These are phyloP conservation scores for Coniophora puteana DNA, from an alignment of 1,284 basidiomycete species.

Conservation along the genomic window DNA sequence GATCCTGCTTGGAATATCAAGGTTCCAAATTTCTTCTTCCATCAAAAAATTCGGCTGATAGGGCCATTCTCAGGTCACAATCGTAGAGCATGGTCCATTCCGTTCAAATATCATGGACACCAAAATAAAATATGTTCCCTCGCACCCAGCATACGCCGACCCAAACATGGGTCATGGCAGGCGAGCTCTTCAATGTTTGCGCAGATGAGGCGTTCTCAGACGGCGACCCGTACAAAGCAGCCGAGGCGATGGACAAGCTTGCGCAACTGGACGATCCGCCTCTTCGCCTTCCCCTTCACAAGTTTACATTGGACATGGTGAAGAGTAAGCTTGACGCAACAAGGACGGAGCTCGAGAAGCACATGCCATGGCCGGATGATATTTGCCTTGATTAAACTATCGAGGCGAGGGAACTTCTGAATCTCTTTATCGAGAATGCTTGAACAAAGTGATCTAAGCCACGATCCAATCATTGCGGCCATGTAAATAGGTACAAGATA, in stretches of 20 bases:
- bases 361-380: too few relatives aligned
- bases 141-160: conserved; percentile 17
- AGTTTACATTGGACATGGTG: conserved; percentile 5
- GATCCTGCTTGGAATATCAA: too few relatives aligned
- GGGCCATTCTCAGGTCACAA: conserved; percentile 23
- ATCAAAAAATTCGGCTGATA: too few relatives aligned
- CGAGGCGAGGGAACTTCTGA: too few relatives aligned
- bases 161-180: conserved; percentile 8
- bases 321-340: conserved; percentile 4
- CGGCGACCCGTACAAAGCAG: conserved; percentile 4
- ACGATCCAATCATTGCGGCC: too few relatives aligned
- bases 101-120: conserved; percentile 12
- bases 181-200: conserved; percentile 4
- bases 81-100: conserved; percentile 22
- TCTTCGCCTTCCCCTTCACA: conserved; percentile 18
- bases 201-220: background rate
- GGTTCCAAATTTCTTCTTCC: too few relatives aligned
- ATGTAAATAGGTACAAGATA: too few relatives aligned
- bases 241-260: conserved; percentile 3
- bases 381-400: too few relatives aligned
- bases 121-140: background rate
- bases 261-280: conserved; percentile 10
- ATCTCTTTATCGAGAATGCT: too few relatives aligned
- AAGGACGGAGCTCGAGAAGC: background rate
- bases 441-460: background rate